Evolutionary conservation across 139 green algal genomes (phyloP), one percentile per base, ranked within the genome.

Genomic region (Coelastrella sp.): DNA sequence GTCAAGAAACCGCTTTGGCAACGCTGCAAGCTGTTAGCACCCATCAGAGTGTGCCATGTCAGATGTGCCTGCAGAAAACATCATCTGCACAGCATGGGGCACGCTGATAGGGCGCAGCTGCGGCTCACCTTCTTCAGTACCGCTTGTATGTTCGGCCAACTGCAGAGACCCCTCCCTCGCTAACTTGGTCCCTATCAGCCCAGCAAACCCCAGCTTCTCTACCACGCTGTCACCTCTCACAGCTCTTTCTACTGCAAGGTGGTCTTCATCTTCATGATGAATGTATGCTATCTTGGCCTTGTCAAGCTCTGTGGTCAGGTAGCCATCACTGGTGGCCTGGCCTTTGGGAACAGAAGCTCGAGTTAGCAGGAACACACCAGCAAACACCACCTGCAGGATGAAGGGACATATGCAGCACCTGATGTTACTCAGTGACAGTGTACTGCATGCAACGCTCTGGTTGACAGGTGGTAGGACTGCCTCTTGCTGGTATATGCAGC

Each of bases 331-430:
- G 17, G n/a, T 20, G 89, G 83, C 76, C 89, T 77, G 10, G 20
- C 59, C 23, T 4, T 57, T 68, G 14, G 65, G 68, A 7, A 17
- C 58, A 59, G 68, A 71, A 47, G 20, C 71, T 56, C 80, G 91
- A 5, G 95, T 95, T 22, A 97, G 88, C 47, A 97, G 90, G 68
- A 90, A 95, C 81, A 97, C 94, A 8, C 95, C 94, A 47, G 88
- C 65, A 65, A 97, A 95, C 61, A 96, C 91, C 57, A 95, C 92
- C 94, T 96, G 89, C 73, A 73, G 80, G n/a, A 87, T 32, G 14
- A 7, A 22, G 17, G 68, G 22, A 16, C 68, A 76, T 16, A 76
- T 11, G 74, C 22, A 13, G 22, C 74, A 7, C 7, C 71, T 17
- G 14, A 77, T 17, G 71, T 7, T 47, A n/a, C n/a, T n/a, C n/a